Base-by-base conservation (phyloP, 139 green algal species). In the Zygnema circumcarinatum region DNA sequence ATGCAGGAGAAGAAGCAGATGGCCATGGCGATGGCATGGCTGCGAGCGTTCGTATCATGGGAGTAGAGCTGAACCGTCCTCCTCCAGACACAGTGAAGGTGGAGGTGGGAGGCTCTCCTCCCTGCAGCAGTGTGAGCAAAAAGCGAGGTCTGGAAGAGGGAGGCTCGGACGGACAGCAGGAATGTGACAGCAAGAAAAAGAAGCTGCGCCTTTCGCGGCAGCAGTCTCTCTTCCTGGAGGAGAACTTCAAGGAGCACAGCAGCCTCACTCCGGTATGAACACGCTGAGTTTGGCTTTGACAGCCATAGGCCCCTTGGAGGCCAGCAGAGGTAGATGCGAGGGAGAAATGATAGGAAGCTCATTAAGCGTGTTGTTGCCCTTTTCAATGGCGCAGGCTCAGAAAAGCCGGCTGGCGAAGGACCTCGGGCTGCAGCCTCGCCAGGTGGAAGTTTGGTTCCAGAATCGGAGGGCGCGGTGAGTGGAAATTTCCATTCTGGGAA, bases 401-500 rank as follows among this genome's bases (percentile, higher is more conserved):
- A 88, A 88, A 33, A 20, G 25, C 35, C 33, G 36, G 29, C 76
- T 88, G 16, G 83, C 83, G 33, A 31, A 29, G 31, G 21, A 87
- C 74, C 83, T 89, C 16, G 76, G 84, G 41, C 33, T 89, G 47
- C 79, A 84, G 76, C 79, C 84, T 39, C 76, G 84, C 47, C 84
- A 89, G 84, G 84, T 89, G 84, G 84, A 78, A 32, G 79, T 89
- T 38, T 89, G 84, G 84, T 89, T 89, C 52, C 84, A 89, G 84
- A 89, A 89, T 42, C 84, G 84, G 52, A 39, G 84, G 32, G 84
- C 67, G 33, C 52, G 76, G 31, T 81, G 79, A 40, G 33, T 38
- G 40, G n/a, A n/a, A n/a, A n/a, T n/a, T n/a, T n/a, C n/a, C n/a
- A n/a, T n/a, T n/a, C n/a, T n/a, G n/a, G n/a, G n/a, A n/a, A n/a